phyloP scores from a whole-genome alignment of 192 early-diverging fungal genomes.

The Coemansia sp. region DNA sequence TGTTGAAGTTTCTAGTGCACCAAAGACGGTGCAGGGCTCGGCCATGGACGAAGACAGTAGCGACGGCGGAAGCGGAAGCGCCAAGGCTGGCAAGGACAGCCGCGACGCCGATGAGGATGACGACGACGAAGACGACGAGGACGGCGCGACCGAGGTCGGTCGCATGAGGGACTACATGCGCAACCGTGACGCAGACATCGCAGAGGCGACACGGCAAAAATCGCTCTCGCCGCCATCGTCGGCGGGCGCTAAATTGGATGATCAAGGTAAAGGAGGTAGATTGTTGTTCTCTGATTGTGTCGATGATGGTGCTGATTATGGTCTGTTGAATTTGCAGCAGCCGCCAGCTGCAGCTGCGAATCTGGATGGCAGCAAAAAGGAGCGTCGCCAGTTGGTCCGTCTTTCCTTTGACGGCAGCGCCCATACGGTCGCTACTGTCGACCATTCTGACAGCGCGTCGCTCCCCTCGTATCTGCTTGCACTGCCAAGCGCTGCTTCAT shows the following conservation, averaged over 20 bases:
- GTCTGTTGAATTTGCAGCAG: background rate
- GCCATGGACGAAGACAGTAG: slow-evolving; percentile 1
- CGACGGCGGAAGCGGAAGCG: slow-evolving; percentile 5
- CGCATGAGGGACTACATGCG: slow-evolving; percentile 22
- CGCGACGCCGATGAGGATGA: slow-evolving; percentile 1
- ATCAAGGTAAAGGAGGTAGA: slow-evolving; percentile 33
- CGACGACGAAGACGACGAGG: slow-evolving; percentile 29
- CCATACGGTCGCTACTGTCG: slow-evolving; percentile 12
- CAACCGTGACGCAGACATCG: slow-evolving; percentile 16
- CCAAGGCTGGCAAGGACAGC: background rate
- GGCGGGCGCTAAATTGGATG: slow-evolving; percentile 4
- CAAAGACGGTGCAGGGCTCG: background rate
- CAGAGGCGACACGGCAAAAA: slow-evolving; percentile 10
- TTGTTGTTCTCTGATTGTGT: slow-evolving; percentile 19
- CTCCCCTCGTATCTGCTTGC: slow-evolving; percentile 25
- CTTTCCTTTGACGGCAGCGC: slow-evolving; percentile 36
- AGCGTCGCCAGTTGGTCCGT: slow-evolving; percentile 23
- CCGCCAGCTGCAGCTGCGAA: slow-evolving; percentile 1
- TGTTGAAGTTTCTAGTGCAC: background rate
- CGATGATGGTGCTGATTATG: slow-evolving; percentile 13
- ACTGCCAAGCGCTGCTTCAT: slow-evolving; percentile 5
- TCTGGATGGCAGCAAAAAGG: background rate
- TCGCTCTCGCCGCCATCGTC: background rate
- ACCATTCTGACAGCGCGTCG: slow-evolving; percentile 5
- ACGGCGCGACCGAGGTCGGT: slow-evolving; percentile 18